Evolutionary conservation across 805 yeast species (phyloP).

Genomic region (Kockiozyma suomiensis): DNA sequence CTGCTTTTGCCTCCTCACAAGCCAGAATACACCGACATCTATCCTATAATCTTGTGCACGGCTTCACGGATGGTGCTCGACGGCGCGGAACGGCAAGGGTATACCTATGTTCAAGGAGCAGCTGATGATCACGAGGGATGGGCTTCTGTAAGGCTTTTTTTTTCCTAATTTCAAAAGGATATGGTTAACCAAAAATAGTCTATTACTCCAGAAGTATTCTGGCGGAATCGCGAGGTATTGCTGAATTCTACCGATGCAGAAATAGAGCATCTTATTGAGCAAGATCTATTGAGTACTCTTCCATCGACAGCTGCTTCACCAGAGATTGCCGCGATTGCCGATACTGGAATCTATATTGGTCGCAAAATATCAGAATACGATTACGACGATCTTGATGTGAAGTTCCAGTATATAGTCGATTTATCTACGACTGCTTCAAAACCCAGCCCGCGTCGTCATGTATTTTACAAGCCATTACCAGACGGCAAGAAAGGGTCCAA

Average conservation of each 20-base stretch:
- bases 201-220: constrained; percentile 57
- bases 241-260: constrained; percentile 20
- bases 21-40: constrained; percentile 44
- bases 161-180: neutral
- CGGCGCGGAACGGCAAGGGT: constrained; percentile 55
- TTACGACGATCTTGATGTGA: neutral
- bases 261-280: constrained; percentile 30
- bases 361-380: neutral
- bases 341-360: constrained; percentile 28
- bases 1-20: constrained; percentile 42
- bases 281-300: neutral
- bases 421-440: constrained; percentile 22
- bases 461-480: constrained; percentile 33
- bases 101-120: constrained; percentile 82
- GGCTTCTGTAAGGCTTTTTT: constrained; percentile 47
- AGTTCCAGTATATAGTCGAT: constrained; percentile 31
- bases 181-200: constrained; percentile 30
- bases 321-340: constrained; percentile 19
- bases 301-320: neutral
- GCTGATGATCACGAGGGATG: constrained; percentile 94
- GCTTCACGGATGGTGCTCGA: constrained; percentile 66
- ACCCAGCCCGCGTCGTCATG: neutral
- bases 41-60: constrained; percentile 58
- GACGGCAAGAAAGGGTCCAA: constrained; percentile 67
- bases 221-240: constrained; percentile 50